These are phyloP conservation scores for Steccherinum ochraceum DNA, from an alignment of 768 basidiomycete species.

Conservation along the genomic window DNA sequence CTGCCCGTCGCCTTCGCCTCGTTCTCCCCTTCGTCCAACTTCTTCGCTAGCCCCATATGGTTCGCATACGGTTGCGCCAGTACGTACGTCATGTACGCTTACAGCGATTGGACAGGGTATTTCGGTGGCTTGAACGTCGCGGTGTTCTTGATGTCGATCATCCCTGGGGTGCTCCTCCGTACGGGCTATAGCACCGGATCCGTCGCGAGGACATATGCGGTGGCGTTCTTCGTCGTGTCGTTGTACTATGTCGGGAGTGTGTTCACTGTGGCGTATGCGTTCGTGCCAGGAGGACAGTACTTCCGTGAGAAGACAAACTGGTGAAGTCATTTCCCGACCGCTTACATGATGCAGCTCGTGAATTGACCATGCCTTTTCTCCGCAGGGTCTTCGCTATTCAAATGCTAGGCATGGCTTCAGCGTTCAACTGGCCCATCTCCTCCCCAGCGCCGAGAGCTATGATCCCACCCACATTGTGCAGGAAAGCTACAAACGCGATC, in stretches of 20 bases:
- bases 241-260: conserved; percentile 63
- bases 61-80: conserved; percentile 47
- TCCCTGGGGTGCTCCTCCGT: conserved; percentile 46
- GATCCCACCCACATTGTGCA: conserved; percentile 3
- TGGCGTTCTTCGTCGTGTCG: conserved; percentile 54
- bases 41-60: conserved; percentile 43
- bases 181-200: conserved; percentile 30
- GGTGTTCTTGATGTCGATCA: conserved; percentile 57
- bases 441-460: conserved; percentile 4
- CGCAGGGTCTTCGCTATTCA: conserved; percentile 50
- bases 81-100: conserved; percentile 50
- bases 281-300: conserved; percentile 73
- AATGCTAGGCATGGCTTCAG: conserved; percentile 40
- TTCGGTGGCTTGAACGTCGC: conserved; percentile 56
- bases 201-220: conserved; percentile 43
- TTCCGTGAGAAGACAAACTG: conserved; percentile 74
- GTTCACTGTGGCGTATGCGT: conserved; percentile 87
- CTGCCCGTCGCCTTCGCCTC: conserved; percentile 25
- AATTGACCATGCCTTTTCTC: background rate
- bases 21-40: background rate
- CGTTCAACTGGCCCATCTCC: conserved; percentile 35
- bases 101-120: conserved; percentile 67
- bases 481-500: conserved; percentile 14
- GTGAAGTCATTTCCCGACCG: too few relatives aligned
- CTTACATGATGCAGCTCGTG: conserved; percentile 12